Evolutionary conservation across 352 stramenopile species (phyloP).

Genomic region (Globisporangium cederbergense): DNA sequence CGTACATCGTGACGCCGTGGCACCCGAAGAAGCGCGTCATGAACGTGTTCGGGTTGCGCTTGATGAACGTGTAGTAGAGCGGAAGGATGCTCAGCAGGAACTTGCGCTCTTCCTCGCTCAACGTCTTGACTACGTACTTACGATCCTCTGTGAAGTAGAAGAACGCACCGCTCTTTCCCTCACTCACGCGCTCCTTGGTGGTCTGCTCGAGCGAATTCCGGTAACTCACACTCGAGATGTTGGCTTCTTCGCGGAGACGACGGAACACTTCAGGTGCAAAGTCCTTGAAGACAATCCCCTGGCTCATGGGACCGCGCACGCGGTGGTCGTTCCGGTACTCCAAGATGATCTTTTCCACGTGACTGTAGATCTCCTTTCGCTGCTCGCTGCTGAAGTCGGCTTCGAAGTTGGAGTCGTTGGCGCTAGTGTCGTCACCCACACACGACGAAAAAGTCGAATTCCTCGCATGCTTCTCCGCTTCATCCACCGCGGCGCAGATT

Average conservation of each 20-base stretch:
- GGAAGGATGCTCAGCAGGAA: constrained; percentile 73
- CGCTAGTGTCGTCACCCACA: constrained; percentile 7
- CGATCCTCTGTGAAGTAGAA: constrained; percentile 84
- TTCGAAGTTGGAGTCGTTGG: constrained; percentile 1
- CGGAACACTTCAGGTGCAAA: constrained; percentile 81
- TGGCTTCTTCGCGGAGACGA: constrained; percentile 54
- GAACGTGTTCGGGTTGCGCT: constrained; percentile 67
- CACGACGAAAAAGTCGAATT: constrained; percentile 29
- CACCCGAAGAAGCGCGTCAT: constrained; percentile 80
- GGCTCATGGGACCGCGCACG: constrained; percentile 29
- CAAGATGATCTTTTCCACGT: constrained; percentile 73
- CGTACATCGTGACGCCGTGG: constrained; percentile 82
- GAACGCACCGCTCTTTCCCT: constrained; percentile 80
- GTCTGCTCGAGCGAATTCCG: constrained; percentile 66
- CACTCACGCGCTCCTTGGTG: constrained; percentile 74
- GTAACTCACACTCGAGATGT: constrained; percentile 62
- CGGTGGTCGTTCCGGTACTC: constrained; percentile 61
- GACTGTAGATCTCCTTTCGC: constrained; percentile 65
- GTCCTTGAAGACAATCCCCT: constrained; percentile 77
- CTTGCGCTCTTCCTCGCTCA: constrained; percentile 69
- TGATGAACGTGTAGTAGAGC: constrained; percentile 67
- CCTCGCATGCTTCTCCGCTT: constrained; percentile 52
- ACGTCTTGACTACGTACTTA: constrained; percentile 84
- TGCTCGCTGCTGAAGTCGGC: constrained; percentile 40
- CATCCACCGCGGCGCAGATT: constrained; percentile 75